Conservation (phyloP, 1,139 yeast genomes). For the Blastobotrys aristatus region DNA sequence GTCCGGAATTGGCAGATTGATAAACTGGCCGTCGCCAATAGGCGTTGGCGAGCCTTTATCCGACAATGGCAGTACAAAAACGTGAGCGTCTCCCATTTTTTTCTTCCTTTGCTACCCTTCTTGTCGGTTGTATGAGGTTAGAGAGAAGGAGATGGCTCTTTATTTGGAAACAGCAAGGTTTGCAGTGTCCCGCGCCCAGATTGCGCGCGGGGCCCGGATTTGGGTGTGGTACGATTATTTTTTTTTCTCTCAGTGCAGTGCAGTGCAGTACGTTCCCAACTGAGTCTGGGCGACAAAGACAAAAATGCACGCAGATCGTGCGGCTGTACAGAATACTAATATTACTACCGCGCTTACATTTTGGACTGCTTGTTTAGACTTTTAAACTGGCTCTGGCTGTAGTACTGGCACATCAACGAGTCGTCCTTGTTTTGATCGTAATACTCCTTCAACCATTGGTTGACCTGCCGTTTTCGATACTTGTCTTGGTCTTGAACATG, state of each 20-base stretch:
- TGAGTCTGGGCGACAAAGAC: too few relatives aligned
- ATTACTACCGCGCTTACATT: too few relatives aligned
- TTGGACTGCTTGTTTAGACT: too few relatives aligned
- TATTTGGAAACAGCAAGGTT: neutral
- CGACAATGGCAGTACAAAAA: slow-evolving; percentile 25
- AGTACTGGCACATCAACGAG: neutral
- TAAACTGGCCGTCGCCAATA: slow-evolving; percentile 47
- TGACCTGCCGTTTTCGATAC: neutral
- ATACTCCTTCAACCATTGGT: neutral
- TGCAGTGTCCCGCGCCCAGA: neutral
- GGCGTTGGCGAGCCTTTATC: slow-evolving; percentile 32
- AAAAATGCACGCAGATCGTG: too few relatives aligned
- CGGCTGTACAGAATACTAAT: too few relatives aligned
- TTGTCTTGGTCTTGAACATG: too few relatives aligned
- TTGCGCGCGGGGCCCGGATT: neutral
- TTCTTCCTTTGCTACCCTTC: too few relatives aligned
- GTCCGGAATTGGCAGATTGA: slow-evolving; percentile 50
- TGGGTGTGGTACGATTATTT: neutral
- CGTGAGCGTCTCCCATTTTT: slow-evolving; percentile 1
- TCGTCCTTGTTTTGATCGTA: neutral
- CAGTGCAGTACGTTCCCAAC: too few relatives aligned
- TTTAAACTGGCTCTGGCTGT: too few relatives aligned
- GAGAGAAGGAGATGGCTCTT: neutral
- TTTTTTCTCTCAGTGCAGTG: too few relatives aligned
- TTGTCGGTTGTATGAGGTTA: neutral